Evolutionary conservation across 2,329 filamentous ascomycete genomes (phyloP).

Genomic region (Hypoxylon rubiginosum): DNA sequence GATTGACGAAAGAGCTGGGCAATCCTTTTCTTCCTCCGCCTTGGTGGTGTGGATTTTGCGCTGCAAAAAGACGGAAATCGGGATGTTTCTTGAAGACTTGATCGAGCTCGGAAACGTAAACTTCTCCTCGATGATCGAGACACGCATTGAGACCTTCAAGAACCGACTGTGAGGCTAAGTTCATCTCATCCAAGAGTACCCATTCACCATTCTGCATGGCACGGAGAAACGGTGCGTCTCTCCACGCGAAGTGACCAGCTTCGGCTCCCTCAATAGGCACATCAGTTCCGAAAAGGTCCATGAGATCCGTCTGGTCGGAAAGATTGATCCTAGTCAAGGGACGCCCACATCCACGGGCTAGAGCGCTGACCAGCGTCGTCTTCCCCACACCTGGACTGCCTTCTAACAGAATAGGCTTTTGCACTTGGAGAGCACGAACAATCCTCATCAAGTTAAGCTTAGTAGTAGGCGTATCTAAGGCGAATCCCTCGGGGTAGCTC

Average conservation of each 20-base stretch:
- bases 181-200: constrained; percentile 99
- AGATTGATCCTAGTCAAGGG: constrained; percentile 94
- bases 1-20: constrained; percentile 95
- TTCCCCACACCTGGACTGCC: constrained; percentile 99
- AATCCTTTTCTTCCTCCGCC: constrained; percentile 95
- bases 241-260: constrained; percentile 93
- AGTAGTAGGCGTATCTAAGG: constrained; percentile 91
- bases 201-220: constrained; percentile 98
- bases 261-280: constrained; percentile 94
- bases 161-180: constrained; percentile 95
- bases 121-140: constrained; percentile 94
- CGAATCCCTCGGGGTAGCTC: constrained; percentile 72
- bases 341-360: constrained; percentile 83
- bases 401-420: constrained; percentile 93
- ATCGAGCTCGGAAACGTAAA: constrained; percentile 95
- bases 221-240: constrained; percentile 93
- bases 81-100: constrained; percentile 92
- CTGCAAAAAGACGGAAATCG: constrained; percentile 93
- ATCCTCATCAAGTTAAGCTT: constrained; percentile 91
- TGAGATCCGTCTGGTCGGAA: constrained; percentile 96
- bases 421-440: constrained; percentile 86
- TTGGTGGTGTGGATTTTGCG: constrained; percentile 97
- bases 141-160: constrained; percentile 97
- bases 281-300: constrained; percentile 97
- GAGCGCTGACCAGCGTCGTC: constrained; percentile 89